Evolutionary conservation across 2,329 filamentous ascomycete species (phyloP).

Genomic region (Phialophora tarda): DNA sequence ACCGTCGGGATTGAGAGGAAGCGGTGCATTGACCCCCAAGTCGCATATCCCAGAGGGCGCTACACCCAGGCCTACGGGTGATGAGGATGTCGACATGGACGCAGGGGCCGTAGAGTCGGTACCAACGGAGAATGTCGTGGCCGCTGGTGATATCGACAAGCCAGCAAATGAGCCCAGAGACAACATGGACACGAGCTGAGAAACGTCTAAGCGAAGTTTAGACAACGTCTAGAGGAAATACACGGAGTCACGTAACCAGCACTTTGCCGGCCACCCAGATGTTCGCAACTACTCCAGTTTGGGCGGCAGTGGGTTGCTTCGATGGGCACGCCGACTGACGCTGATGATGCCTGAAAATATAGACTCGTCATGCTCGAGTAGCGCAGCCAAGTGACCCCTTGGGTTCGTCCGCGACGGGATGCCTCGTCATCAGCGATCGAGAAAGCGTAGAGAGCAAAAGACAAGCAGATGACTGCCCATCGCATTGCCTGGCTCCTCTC

Average conservation of each 20-base stretch:
- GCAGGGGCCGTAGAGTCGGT: slow-evolving; percentile 49
- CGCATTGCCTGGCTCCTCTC: not conserved
- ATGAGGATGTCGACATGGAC: slow-evolving; percentile 68
- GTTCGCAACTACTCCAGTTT: not conserved
- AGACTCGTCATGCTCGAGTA: not conserved
- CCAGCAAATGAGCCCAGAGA: slow-evolving; percentile 21
- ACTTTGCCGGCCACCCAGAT: not conserved
- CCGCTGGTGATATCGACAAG: slow-evolving; percentile 37
- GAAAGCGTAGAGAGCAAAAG: not conserved
- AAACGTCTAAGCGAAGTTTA: not conserved
- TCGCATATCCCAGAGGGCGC: slow-evolving; percentile 43
- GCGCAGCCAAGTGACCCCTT: not conserved
- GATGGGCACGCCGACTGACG: not conserved
- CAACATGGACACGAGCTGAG: slow-evolving; percentile 31
- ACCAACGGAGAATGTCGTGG: slow-evolving; percentile 37
- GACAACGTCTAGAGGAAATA: not conserved
- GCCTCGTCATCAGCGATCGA: not conserved
- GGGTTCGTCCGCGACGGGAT: not conserved
- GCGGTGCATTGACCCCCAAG: slow-evolving; percentile 43
- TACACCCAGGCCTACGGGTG: slow-evolving; percentile 52
- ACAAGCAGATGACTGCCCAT: not conserved
- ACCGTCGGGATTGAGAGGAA: slow-evolving; percentile 30
- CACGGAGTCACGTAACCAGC: not conserved
- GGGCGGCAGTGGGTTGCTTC: no score
- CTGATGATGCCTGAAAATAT: not conserved